A percentile compares a stretch with the other conserved stretches of the same genome.
Conservation (phyloP, 345 rosid species). For the Eucalyptus caleyi region DNA sequence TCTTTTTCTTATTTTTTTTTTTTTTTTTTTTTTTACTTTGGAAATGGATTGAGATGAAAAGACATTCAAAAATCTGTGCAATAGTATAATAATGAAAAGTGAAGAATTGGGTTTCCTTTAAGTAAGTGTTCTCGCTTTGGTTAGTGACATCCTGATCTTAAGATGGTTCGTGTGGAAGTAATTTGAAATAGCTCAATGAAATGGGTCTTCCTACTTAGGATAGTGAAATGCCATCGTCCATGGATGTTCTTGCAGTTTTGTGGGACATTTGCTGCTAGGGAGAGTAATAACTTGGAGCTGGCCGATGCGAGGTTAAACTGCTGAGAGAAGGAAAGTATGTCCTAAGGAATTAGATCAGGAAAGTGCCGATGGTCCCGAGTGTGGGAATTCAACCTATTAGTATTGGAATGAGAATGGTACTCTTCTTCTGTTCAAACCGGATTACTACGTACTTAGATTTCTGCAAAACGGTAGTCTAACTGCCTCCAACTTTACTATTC, state of each 20-base stretch:
- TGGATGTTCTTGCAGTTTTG: neutral
- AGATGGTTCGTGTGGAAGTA: neutral
- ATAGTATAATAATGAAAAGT: neutral
- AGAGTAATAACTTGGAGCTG: neutral
- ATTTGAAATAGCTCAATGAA: neutral
- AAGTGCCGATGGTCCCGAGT: neutral
- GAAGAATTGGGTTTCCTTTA: neutral
- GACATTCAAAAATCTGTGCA: neutral
- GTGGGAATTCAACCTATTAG: neutral
- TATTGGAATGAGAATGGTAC: neutral
- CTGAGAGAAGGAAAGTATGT: conserved; percentile 46
- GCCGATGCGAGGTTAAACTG: neutral
- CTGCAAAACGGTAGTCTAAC: neutral
- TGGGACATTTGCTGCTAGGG: neutral
- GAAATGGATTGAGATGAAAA: neutral
- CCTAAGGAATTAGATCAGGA: conserved; percentile 5
- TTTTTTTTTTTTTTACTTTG: neutral
- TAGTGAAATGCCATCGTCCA: neutral
- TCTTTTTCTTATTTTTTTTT: no score
- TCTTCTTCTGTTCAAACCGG: neutral
- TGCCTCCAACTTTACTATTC: neutral
- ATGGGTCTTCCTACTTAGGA: neutral
- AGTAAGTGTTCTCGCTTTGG: neutral
- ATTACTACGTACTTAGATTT: neutral
- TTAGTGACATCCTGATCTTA: neutral